Evolutionary conservation across 441 rosid species (phyloP), one percentile per base, ranked within the genome.

Genomic region (Brassica hybrid): DNA sequence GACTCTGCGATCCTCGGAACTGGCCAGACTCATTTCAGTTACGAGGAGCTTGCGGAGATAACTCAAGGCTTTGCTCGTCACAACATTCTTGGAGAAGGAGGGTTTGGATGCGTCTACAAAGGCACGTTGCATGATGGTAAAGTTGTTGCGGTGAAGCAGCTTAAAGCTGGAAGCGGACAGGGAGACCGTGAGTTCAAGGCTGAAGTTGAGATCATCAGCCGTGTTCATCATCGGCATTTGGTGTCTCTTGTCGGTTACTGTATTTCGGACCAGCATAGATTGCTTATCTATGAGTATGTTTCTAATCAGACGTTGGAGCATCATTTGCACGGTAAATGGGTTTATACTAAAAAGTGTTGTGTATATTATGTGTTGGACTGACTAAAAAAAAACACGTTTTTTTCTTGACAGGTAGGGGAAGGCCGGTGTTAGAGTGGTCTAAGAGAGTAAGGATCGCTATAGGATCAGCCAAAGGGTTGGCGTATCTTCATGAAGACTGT

Each of bases 401-500:
- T 78, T 19, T 76, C 81, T 25, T 65, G 67, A 66, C 84, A 91
- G 94, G 77, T 60, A 83, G 83, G 74, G 91, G 83, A 71, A 0
- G 72, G 81, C 86, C 88, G 0, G 90, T 84, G 34, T 82, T 91
- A 21, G 97, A 91, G 50, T 94, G 98, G 98, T 41, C 84, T 38
- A 84, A 85, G 79, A 85, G 98, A 81, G 77, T 91, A 72, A 89
- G 86, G 81, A 93, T 91, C 32, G 97, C 97, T 27, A 62, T 90
- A 58, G 97, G 97, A 17, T 82, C 98, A 54, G 98, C 98, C 0
- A 92, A 91, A 91, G 98, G 97, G 27, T 82, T 94, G 76, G 97
- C 97, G 2, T 94, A 93, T 83, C 84, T 94, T 32, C 98, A 94
- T 36, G 97, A 94, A 83, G 98, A 90, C 72, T 94, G 98, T 94